Evolutionary conservation across 73 alveolate species (phyloP), one percentile per base, ranked within the genome.

Genomic region (Paramecium bursaria): DNA sequence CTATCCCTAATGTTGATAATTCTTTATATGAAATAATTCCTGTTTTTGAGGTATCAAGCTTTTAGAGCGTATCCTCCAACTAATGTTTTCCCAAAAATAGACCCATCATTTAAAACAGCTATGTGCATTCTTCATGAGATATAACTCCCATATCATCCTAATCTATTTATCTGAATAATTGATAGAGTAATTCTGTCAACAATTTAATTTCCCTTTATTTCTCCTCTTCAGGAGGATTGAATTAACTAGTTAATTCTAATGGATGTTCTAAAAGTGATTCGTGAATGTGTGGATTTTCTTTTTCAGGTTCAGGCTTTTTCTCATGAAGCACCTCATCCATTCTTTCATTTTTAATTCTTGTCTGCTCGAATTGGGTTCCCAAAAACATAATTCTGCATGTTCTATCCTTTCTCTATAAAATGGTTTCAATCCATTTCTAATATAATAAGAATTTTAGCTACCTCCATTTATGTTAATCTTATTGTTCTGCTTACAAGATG

Each of bases 401-500:
- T 23, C 85, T 35, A 21, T 48, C 85, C 50, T 79, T 79, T 21
- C 76, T 44, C 46, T 54, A 80, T 54, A 79, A 79, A 0, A 79
- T 79, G 2, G 75, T 30, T 53, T 53, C 85, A 39, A 79, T 61
- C 89, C 89, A 79, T 79, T 79, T 79, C 85, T 79, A n/a, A 31
- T 4, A 39, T 22, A 13, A 0, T 39, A 21, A 2, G 4, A 7
- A 25, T 17, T 39, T 19, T 14, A 1, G 7, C 54, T 79, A 79
- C 94, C 91, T 87, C 92, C 90, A 87, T 87, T 87, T 87, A 74
- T 7, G 90, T 74, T 6, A 90, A 87, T 50, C 97, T 51, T 86
- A 92, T 87, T 9, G 97, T 92, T 52, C 85, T 73, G 39, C 53
- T 88, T 3, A 86, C 88, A 5, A 74, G 35, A 54, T 92, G 95